phyloP scores from a whole-genome alignment of 2,329 filamentous ascomycete genomes.

The Hansfordia pulvinata region DNA sequence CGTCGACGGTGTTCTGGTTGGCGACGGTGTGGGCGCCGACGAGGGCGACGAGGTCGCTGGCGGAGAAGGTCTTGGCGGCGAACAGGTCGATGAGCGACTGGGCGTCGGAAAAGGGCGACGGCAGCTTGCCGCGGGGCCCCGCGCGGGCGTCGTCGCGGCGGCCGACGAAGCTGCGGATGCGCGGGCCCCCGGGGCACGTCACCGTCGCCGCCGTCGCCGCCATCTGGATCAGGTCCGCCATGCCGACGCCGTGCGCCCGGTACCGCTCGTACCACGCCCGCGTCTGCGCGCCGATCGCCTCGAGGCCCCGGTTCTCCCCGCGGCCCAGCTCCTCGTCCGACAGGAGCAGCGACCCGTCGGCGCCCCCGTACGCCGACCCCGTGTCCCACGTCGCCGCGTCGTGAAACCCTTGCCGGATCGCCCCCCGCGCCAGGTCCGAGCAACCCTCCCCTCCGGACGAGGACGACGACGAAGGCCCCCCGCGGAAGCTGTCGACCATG shows the following conservation, averaged over 20 bases:
- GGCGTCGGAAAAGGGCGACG: conserved; percentile 23
- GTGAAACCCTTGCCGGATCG: conserved; percentile 31
- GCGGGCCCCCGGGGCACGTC: conserved; percentile 36
- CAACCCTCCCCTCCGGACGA: too few species aligned
- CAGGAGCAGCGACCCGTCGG: conserved; percentile 30
- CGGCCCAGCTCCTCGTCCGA: conserved; percentile 21
- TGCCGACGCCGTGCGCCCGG: conserved; percentile 22
- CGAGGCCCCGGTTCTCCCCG: conserved; percentile 30
- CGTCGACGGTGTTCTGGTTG: conserved; percentile 30
- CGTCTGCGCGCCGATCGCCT: conserved; percentile 22
- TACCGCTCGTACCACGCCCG: conserved; percentile 23
- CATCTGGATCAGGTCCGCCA: conserved; percentile 41
- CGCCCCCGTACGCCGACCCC: conserved; percentile 23
- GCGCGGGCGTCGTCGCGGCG: conserved; percentile 26
- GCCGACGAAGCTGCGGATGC: conserved; percentile 33
- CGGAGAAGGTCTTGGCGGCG: conserved; percentile 32
- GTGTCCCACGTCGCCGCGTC: conserved; percentile 28
- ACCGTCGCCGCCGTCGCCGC: conserved; percentile 31
- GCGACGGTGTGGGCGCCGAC: conserved; percentile 38
- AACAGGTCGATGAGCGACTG: conserved; percentile 31
- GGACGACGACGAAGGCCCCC: too few species aligned
- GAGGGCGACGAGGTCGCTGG: conserved; percentile 36
- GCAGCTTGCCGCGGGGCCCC: conserved; percentile 28
- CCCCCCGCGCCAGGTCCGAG: conserved; percentile 24
- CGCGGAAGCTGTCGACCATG: conserved; percentile 21